Evolutionary conservation across 805 yeast species (phyloP), one percentile per base, ranked within the genome.

Genomic region (Novakomyces olei): DNA sequence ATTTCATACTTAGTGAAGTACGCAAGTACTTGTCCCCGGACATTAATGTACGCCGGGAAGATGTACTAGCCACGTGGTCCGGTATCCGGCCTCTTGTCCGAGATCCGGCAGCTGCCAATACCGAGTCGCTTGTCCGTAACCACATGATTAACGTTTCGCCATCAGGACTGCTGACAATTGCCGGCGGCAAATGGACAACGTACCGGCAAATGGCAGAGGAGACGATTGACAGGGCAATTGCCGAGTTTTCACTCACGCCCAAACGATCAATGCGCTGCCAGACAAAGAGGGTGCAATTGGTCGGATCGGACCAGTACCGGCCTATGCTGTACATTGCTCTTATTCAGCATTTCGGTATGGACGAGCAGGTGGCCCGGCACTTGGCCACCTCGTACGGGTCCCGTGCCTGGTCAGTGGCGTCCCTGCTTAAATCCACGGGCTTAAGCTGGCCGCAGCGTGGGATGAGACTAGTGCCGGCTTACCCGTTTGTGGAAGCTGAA

Each of bases 181-280:
- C 92, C 14, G 96, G 95, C 47, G 96, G 96, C 53, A 83, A 83
- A 59, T 83, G 96, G 96, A 83, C 96, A 34, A 83, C 96, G 24
- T 85, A 83, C 61, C 68, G 95, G 60, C 92, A 80, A 60, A 83
- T 83, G 95, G 93, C 95, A 15, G 72, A 83, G 58, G 93, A 85
- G 58, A 78, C 93, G 29, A 72, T 83, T 30, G 72, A 78, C 52
- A 69, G 68, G 43, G 69, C 76, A 34, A 61, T 78, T 30, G 60
- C 67, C 47, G 42, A 49, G 40, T 56, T 63, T 36, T 41, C 50
- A 26, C 61, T 59, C 31, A 50, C 52, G 36, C 59, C 63, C 18
- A 57, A 61, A 33, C 30, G 44, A 39, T 15, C 34, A 44, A 33
- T 63, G 67, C n/a, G 12, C 19, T 69, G 76, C 50, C 56, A 52